Evolutionary conservation across 2,329 filamentous ascomycete species (phyloP).

Genomic region (Microdochium paspali): DNA sequence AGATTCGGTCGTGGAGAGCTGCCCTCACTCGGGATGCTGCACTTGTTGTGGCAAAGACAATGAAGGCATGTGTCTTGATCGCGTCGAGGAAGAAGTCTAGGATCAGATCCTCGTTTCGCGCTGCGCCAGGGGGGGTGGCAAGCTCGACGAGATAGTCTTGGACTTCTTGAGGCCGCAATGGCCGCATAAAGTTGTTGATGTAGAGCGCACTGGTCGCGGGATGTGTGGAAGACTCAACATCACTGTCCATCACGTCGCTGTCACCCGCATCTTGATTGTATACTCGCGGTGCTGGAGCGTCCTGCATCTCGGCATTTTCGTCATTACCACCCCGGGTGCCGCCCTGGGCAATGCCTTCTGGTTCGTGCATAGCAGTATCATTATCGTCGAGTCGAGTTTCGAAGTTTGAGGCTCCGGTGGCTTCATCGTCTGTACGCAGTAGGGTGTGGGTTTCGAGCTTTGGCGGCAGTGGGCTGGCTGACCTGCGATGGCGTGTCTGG

Average conservation of each 20-base stretch:
- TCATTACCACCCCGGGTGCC: background rate
- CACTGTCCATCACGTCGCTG: slow-evolving; percentile 14
- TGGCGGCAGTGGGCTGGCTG: background rate
- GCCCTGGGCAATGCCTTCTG: no score
- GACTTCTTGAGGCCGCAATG: slow-evolving; percentile 60
- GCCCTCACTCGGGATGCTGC: slow-evolving; percentile 70
- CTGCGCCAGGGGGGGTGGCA: slow-evolving; percentile 46
- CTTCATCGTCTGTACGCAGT: background rate
- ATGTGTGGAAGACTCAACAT: slow-evolving; percentile 52
- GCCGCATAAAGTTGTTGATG: slow-evolving; percentile 84
- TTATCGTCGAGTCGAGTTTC: background rate
- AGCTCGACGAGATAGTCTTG: slow-evolving; percentile 60
- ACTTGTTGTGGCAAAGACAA: slow-evolving; percentile 56
- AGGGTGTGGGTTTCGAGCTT: background rate
- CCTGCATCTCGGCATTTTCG: background rate
- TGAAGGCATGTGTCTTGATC: slow-evolving; percentile 83
- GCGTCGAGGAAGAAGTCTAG: slow-evolving; percentile 69
- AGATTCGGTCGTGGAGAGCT: slow-evolving; percentile 67
- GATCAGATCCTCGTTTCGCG: slow-evolving; percentile 46
- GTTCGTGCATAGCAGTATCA: background rate
- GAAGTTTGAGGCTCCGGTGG: background rate
- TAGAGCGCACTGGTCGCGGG: slow-evolving; percentile 71
- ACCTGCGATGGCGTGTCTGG: background rate
- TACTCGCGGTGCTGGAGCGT: no score
- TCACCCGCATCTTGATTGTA: background rate